Base-by-base conservation (phyloP, 192 early-diverging fungal genomes). In the Globomyces pollinis-pini region DNA sequence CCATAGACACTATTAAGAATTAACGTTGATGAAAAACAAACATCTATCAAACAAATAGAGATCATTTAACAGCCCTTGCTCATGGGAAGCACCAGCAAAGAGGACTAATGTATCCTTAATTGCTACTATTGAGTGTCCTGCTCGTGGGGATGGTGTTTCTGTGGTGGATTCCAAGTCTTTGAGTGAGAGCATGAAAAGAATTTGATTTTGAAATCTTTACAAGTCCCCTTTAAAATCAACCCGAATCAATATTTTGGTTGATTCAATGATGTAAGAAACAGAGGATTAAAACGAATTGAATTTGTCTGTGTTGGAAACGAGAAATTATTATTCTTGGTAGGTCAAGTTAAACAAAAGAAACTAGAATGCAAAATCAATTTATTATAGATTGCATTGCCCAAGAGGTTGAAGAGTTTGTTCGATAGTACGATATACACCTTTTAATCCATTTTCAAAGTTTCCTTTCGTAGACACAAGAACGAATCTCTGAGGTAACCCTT, bases 401-500 rank as follows among this genome's bases (percentile, higher is more conserved):
- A n/a, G n/a, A n/a, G n/a, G n/a, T n/a, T n/a, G n/a, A 29, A 49
- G 21, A 49, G 21, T 29, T 15, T 49, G 23, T 15, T 49, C 45
- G 16, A 49, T 49, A 6, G 15, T 36, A 13, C 7, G 13, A 9
- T 36, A 9, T 6, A 36, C 35, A 9, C 35, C 13, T 36, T 6
- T 6, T 9, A 9, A 36, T 6, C 35, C 35, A 36, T 36, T 36
- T 13, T 36, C 35, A 9, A 9, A 9, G 35, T 6, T 9, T 36
- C 73, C 73, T n/a, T n/a, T n/a, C 11, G 58, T 60, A 15, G 63
- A 75, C 31, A 38, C 20, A n/a, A 75, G 52, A 31, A 58, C 57
- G 28, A 71, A 29, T 12, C 77, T 52, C 64, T 69, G 63, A n/a
- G 73, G 74, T 63, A 74, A 45, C 7, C 68, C 74, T 20, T 65